These are phyloP conservation scores for Lathyrus oleraceus DNA, from an alignment of 306 rosid species.

Conservation along the genomic window DNA sequence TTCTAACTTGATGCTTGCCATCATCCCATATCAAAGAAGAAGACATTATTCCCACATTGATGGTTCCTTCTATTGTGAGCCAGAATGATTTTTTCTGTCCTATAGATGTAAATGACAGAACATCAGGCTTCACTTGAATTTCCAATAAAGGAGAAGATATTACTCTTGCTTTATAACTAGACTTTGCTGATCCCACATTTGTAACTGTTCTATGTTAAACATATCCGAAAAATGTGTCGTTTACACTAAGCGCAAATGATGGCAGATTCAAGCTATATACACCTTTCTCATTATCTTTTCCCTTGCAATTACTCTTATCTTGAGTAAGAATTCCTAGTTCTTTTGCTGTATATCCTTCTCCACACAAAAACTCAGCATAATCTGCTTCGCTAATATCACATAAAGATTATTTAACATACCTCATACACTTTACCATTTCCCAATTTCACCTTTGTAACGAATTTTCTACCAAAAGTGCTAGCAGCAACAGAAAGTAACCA, in stretches of 20 bases:
- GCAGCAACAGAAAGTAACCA: slow-evolving; percentile 71
- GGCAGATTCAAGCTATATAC: slow-evolving; percentile 52
- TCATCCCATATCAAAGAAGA: slow-evolving; percentile 47
- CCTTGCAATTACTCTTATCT: slow-evolving; percentile 4
- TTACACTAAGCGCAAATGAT: slow-evolving; percentile 37
- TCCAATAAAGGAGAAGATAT: neutral
- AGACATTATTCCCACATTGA: neutral
- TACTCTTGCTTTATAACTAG: slow-evolving; percentile 28
- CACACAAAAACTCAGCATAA: slow-evolving; percentile 44
- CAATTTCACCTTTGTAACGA: slow-evolving; percentile 40
- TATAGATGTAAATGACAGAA: slow-evolving; percentile 33
- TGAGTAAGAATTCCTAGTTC: neutral
- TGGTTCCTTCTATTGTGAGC: slow-evolving; percentile 20
- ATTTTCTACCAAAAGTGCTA: slow-evolving; percentile 44
- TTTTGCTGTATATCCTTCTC: slow-evolving; percentile 37
- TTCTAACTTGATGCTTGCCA: slow-evolving; percentile 41
- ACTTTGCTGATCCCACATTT: slow-evolving; percentile 23
- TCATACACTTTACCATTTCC: slow-evolving; percentile 38
- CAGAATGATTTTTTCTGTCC: slow-evolving; percentile 37
- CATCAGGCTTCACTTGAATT: slow-evolving; percentile 40
- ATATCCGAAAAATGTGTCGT: neutral
- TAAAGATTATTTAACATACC: slow-evolving; percentile 31
- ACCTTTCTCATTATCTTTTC: neutral
- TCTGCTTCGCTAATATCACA: slow-evolving; percentile 40
- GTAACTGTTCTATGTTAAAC: slow-evolving; percentile 32